Evolutionary conservation across 768 basidiomycete species (phyloP).

Genomic region (Collybia nuda): DNA sequence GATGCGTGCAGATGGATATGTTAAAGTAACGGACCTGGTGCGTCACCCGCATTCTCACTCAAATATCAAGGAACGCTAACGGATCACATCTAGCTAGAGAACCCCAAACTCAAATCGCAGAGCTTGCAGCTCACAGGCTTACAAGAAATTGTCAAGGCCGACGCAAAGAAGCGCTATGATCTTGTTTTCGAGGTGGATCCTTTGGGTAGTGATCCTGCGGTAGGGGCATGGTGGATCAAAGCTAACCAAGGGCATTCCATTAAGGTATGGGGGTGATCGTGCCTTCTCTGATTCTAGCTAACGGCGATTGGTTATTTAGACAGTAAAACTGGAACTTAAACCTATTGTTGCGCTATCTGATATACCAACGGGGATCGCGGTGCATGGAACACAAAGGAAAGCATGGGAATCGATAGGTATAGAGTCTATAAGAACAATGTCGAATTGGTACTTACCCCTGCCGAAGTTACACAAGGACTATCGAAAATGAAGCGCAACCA

Average conservation of each 20-base stretch:
- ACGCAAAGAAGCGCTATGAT: conserved; percentile 68
- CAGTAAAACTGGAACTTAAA: conserved; percentile 65
- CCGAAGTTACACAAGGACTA: conserved; percentile 64
- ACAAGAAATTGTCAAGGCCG: conserved; percentile 63
- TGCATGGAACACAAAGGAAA: conserved; percentile 73
- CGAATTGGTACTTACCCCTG: not conserved
- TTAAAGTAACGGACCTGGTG: conserved; percentile 81
- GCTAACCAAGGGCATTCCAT: conserved; percentile 92
- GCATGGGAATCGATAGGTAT: conserved; percentile 77
- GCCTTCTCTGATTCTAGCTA: not conserved
- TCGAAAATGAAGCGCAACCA: conserved; percentile 89
- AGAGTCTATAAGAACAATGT: not conserved
- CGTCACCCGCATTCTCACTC: conserved; percentile 23
- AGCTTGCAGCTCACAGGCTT: conserved; percentile 51
- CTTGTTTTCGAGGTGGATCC: conserved; percentile 49
- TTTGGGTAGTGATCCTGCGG: conserved; percentile 18
- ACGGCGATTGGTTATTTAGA: conserved; percentile 34
- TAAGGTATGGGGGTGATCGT: conserved; percentile 44
- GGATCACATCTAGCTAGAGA: conserved; percentile 51
- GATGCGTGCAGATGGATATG: conserved; percentile 80
- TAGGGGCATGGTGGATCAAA: conserved; percentile 77
- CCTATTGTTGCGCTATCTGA: conserved; percentile 57
- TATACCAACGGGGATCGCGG: conserved; percentile 68
- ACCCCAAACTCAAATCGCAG: conserved; percentile 60
- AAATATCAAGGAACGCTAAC: not conserved